phyloP scores from a whole-genome alignment of 805 yeast species.

The Kluyveromyces dobzhanskii region DNA sequence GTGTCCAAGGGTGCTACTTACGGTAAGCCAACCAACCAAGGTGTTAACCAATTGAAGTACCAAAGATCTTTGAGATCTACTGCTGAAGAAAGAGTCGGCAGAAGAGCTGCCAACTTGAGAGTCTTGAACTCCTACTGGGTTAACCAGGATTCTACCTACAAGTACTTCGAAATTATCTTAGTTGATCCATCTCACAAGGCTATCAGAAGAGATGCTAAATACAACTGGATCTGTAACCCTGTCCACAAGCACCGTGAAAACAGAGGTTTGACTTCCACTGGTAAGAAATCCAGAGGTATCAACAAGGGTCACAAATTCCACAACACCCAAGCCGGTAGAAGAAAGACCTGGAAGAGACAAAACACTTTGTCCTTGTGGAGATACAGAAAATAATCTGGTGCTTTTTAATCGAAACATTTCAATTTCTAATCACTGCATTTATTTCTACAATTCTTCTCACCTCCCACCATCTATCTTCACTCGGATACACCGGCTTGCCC shows the following conservation, averaged over 20 bases:
- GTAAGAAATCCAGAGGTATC: constrained; percentile 99
- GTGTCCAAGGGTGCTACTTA: constrained; percentile 99
- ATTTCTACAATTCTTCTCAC: too few relatives aligned
- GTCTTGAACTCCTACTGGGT: constrained; percentile 99
- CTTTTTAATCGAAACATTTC: constrained; percentile 3
- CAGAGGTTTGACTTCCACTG: constrained; percentile 97
- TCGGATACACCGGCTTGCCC: too few relatives aligned
- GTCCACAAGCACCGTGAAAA: constrained; percentile 99
- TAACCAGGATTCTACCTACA: constrained; percentile 99
- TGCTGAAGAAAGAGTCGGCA: constrained; percentile 99
- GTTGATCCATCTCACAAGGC: constrained; percentile 98
- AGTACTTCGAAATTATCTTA: constrained; percentile 96
- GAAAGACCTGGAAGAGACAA: constrained; percentile 99
- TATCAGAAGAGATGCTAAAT: constrained; percentile 95
- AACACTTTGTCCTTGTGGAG: constrained; percentile 99
- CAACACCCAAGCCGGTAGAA: constrained; percentile 98
- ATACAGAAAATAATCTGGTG: constrained; percentile 72
- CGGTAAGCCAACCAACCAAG: constrained; percentile 99
- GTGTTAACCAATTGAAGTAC: constrained; percentile 98
- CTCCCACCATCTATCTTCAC: too few relatives aligned
- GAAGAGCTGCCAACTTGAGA: constrained; percentile 98
- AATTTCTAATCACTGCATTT: neutral
- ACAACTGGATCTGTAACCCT: constrained; percentile 99
- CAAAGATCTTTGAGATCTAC: constrained; percentile 96
- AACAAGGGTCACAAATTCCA: constrained; percentile 99